These are phyloP conservation scores for Hericium alpestre DNA, from an alignment of 768 basidiomycete genomes.

Conservation along the genomic window DNA sequence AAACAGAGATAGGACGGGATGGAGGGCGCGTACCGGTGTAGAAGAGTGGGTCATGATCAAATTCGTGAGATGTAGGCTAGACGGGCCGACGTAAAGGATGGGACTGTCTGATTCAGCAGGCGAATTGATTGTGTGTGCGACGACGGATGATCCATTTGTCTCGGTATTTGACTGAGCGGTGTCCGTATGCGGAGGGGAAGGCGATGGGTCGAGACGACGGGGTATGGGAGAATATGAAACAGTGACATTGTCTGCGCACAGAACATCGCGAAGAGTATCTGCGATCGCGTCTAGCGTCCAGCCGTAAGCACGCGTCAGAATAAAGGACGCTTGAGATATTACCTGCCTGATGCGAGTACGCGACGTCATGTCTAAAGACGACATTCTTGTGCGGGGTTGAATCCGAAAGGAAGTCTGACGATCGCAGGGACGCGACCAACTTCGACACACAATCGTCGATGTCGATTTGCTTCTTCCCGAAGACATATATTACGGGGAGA, in stretches of 20 bases:
- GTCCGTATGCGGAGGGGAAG: background rate
- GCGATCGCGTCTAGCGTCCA: constrained; percentile 24
- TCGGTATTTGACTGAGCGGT: background rate
- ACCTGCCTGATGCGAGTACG: constrained; percentile 63
- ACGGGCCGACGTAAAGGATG: constrained; percentile 58
- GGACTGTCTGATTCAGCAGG: background rate
- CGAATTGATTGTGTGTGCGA: background rate
- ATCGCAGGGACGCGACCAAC: constrained; percentile 27
- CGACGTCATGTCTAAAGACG: constrained; percentile 67
- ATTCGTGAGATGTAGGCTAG: constrained; percentile 75
- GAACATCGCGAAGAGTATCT: constrained; percentile 17
- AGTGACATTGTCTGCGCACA: background rate
- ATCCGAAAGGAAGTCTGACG: constrained; percentile 7
- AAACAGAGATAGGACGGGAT: too few relatives aligned
- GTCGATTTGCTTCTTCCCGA: constrained; percentile 66
- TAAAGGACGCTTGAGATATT: background rate
- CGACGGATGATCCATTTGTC: background rate
- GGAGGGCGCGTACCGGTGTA: constrained; percentile 39
- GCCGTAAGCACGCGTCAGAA: background rate
- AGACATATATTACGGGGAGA: constrained; percentile 83
- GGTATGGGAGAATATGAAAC: constrained; percentile 27
- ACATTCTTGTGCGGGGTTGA: constrained; percentile 20
- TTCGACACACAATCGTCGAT: constrained; percentile 36
- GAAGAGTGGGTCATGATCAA: constrained; percentile 73
- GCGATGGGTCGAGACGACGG: constrained; percentile 10